Conservation (phyloP, 441 rosid species). For the Erysimum pusillum region DNA sequence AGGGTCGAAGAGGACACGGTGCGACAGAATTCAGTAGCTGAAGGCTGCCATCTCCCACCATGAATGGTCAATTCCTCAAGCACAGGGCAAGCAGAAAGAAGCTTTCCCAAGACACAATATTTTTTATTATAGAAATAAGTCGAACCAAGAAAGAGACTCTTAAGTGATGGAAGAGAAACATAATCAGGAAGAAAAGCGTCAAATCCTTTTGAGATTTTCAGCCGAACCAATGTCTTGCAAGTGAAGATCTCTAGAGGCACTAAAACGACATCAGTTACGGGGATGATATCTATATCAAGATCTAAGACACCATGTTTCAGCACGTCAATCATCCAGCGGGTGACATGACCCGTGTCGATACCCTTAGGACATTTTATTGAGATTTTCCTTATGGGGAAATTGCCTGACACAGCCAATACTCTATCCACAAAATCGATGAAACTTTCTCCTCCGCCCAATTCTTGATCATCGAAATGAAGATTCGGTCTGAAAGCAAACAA, state of each 20-base stretch:
- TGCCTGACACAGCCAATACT: not conserved
- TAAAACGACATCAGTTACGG: not conserved
- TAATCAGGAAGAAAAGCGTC: conserved; percentile 1
- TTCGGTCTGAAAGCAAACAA: conserved; percentile 10
- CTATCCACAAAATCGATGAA: conserved; percentile 16
- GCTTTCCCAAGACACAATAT: conserved; percentile 13
- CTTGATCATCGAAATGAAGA: not conserved
- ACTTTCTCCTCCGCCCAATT: not conserved
- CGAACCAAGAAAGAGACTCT: not conserved
- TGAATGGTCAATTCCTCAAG: conserved; percentile 26
- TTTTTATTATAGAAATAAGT: not conserved
- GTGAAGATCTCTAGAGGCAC: conserved; percentile 34
- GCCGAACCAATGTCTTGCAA: conserved; percentile 25
- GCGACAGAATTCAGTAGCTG: not conserved
- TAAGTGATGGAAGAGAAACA: conserved; percentile 36
- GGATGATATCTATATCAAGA: conserved; percentile 2
- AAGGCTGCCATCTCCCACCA: not conserved
- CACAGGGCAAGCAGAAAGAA: conserved; percentile 31
- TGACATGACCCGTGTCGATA: conserved; percentile 4
- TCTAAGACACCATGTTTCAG: conserved; percentile 8
- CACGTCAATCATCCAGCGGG: conserved; percentile 23
- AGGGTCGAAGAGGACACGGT: conserved; percentile 20
- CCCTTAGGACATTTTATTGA: not conserved
- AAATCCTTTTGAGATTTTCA: not conserved
- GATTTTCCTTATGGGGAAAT: not conserved